Base-by-base conservation (phyloP, 208 protist species). In the Trypanosoma scelopori region DNA sequence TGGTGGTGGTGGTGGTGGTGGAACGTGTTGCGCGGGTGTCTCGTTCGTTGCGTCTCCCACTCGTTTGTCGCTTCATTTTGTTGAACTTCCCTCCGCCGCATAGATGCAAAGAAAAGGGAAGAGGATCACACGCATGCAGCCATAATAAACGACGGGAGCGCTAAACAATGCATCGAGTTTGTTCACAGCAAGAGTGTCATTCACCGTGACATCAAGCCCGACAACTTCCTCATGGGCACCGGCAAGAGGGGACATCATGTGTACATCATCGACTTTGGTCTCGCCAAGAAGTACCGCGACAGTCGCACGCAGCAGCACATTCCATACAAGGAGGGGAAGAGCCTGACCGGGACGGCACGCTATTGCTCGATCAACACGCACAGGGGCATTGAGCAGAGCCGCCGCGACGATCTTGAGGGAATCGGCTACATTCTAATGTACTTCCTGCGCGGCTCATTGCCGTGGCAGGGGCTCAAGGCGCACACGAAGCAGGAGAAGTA, bases 301-400 rank as follows among this genome's bases (percentile, higher is more conserved):
- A 89, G 97, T 15, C 93, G 94, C 58, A 99, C 98, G 23, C 92
- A 99, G 72, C 71, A 94, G 68, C 99, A 99, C 85, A 99, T 99
- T 52, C 95, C 98, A 1, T 99, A 99, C 79, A 89, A 96, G 56
- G 98, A 99, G 68, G 92, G 99, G 69, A 99, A 99, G 85, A 98
- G 89, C 53, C 82, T 99, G 6, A 99, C 98, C 15, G 99, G 99
- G 41, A 99, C 99, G 23, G 98, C 98, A 13, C 88, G 99, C 39
- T 99, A 99, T 84, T 99, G 98, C 48, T 97, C 85, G 47, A 98
- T 99, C 67, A 99, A 99, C 89, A 99, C 98, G 13, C 99, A 99
- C 82, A 75, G 99, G 35, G 99, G 99, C 50, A 98, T 99, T 43
- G 98, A 98, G 81, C 91, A 96, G 83, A 86, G 82, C 73, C 81